These are phyloP conservation scores for Aspergillus fumigatiaffinis DNA, from an alignment of 2,329 filamentous ascomycete genomes.

Conservation along the genomic window DNA sequence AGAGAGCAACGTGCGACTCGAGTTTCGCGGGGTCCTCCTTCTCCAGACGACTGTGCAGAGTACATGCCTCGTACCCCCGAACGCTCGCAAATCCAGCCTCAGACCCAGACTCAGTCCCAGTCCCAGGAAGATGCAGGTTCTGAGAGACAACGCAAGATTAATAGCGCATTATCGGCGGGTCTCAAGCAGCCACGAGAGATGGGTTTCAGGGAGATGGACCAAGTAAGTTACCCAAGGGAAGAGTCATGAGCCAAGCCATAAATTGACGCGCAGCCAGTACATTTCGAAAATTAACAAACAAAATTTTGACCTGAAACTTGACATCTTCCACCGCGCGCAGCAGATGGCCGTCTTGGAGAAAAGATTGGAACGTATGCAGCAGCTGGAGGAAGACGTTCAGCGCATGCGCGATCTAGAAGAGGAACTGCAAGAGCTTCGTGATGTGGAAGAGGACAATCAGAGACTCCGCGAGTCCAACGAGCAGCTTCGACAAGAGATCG, in stretches of 20 bases:
- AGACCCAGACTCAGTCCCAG: conserved; percentile 16
- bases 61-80: conserved; percentile 23
- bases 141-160: conserved; percentile 33
- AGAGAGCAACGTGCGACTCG: conserved; percentile 41
- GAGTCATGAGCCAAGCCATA: not conserved
- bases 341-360: conserved; percentile 34
- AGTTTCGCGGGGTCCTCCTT: conserved; percentile 22
- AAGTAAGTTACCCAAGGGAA: conserved; percentile 25
- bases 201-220: conserved; percentile 42
- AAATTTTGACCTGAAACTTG: conserved; percentile 43
- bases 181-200: conserved; percentile 37
- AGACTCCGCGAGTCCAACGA: conserved; percentile 36
- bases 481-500: conserved; percentile 34
- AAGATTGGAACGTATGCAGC: conserved; percentile 35
- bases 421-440: conserved; percentile 36
- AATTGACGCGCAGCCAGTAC: conserved; percentile 30
- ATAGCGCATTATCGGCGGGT: conserved; percentile 26
- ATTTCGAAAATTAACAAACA: conserved; percentile 42
- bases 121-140: conserved; percentile 31
- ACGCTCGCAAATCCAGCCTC: conserved; percentile 15
- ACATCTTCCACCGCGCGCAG: conserved; percentile 39
- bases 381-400: conserved; percentile 33
- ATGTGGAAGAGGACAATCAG: conserved; percentile 33
- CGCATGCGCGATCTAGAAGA: conserved; percentile 28
- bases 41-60: conserved; percentile 22